Base-by-base conservation (phyloP, 2,329 filamentous ascomycete genomes). In the Penicillium sp. region DNA sequence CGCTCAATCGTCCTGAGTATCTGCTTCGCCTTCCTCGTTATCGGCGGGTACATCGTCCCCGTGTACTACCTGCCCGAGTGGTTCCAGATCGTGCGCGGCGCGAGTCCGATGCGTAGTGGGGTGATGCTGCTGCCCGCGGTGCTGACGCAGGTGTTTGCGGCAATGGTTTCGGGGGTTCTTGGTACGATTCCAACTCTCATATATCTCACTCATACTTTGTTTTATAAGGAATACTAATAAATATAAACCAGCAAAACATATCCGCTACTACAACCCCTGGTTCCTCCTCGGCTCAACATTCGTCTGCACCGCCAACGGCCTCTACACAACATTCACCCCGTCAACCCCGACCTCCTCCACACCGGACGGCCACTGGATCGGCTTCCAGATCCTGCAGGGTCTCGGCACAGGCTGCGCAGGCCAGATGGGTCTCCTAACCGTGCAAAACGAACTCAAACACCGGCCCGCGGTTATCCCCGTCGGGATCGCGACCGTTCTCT, bases 21-120 rank as follows among this genome's bases (percentile, higher is more conserved):
- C 13, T 7, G 49, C 15, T 55, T 45, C 21, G 38, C 23, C 1
- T 55, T 62, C 35, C 17, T 50, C 19, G 21, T 58, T 17, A 46
- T 51, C 30, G 47, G 50, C 31, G n/a, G 49, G 7, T 55, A 58
- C 41, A 47, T 56, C n/a, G 56, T 65, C 9, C 41, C 52, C 30
- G 45, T 54, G 21, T 67, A 65, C 47, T 64, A 65, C 45, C 60
- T 67, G 4, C 63, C 65, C 1, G 52, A 61, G 38, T 67, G 58
- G 55, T 67, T 67, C 45, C 64, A 66, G 35, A 49, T 59, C 7
- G 56, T 64, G 7, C 51, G 64, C 17, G 26, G 5, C 7, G 62
- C 50, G 7, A 59, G 53, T n/a, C 59, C 64, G 6, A 49, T 61
- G 38, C 50, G 45, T 6, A 61, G 57, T 29, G 64, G 64, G 47